A percentile compares a stretch with the other conserved stretches of the same genome.
Evolutionary conservation across 106 monocot species (phyloP).

Genomic region (Acanthochlamys bracteata): DNA sequence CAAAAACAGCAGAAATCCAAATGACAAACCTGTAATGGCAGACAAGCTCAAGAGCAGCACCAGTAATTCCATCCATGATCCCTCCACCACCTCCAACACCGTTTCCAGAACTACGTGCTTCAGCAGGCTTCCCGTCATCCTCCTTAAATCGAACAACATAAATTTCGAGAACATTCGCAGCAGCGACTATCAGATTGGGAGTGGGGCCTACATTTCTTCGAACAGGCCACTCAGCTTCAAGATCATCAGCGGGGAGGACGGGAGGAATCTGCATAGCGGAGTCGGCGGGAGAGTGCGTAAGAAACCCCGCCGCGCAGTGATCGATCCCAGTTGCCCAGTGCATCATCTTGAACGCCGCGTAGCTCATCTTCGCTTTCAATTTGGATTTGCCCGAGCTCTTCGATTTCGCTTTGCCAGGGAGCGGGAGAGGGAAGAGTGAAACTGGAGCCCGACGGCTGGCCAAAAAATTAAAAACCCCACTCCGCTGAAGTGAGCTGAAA

Average conservation of each 20-base stretch:
- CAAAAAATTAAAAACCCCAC: no score
- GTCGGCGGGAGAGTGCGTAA: constrained; percentile 61
- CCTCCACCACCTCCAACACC: constrained; percentile 17
- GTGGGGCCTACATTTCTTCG: constrained; percentile 30
- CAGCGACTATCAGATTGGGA: constrained; percentile 64
- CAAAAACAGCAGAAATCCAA: background rate
- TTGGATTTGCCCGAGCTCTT: no score
- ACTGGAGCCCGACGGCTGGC: no score
- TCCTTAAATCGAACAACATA: constrained; percentile 67
- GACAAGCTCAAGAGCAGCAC: constrained; percentile 72
- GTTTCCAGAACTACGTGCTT: constrained; percentile 11
- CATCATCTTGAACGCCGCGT: constrained; percentile 95
- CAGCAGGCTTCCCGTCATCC: constrained; percentile 27
- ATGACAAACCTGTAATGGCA: constrained; percentile 62
- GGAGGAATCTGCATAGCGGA: constrained; percentile 17
- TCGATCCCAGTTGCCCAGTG: constrained; percentile 90
- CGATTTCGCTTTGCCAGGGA: no score
- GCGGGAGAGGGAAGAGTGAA: no score
- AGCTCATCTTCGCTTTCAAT: constrained; percentile 50
- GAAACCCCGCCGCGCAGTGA: constrained; percentile 79
- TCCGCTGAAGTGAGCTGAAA: no score
- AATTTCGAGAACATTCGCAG: constrained; percentile 77
- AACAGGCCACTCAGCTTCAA: constrained; percentile 37
- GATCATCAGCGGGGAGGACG: constrained; percentile 33
- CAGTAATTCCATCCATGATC: constrained; percentile 55